phyloP scores from a whole-genome alignment of 1,139 yeast species.

The Pneumocystis canis region DNA sequence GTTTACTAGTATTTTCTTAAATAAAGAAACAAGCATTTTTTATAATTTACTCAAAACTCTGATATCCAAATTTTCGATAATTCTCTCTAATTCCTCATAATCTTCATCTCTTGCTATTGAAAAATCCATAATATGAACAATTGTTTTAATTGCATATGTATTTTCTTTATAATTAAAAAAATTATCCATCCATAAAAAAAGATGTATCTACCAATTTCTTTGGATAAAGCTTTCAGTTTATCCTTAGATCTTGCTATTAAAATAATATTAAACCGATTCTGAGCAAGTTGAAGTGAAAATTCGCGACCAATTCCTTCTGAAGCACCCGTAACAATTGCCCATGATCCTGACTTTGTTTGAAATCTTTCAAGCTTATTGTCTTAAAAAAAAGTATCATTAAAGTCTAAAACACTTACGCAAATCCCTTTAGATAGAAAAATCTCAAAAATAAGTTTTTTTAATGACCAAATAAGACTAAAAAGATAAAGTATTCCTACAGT shows the following conservation, averaged over 20 bases:
- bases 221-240: constrained; percentile 53
- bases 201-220: constrained; percentile 35
- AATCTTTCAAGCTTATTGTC: background rate
- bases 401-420: background rate
- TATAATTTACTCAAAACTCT: constrained; percentile 36
- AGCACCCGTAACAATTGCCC: constrained; percentile 95
- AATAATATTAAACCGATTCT: constrained; percentile 66
- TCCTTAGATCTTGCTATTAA: constrained; percentile 72
- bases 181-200: background rate
- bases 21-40: background rate
- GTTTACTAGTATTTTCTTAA: constrained; percentile 32
- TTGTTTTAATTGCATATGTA: constrained; percentile 48
- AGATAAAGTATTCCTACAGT: background rate
- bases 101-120: constrained; percentile 40
- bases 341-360: constrained; percentile 31
- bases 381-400: background rate
- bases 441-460: background rate
- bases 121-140: constrained; percentile 66
- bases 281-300: constrained; percentile 71
- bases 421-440: background rate
- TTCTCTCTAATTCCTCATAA: constrained; percentile 37
- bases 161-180: constrained; percentile 19
- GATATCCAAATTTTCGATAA: constrained; percentile 39
- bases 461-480: background rate
- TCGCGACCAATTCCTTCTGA: constrained; percentile 97